These are phyloP conservation scores for Claviceps sp. DNA, from an alignment of 2,329 filamentous ascomycete genomes.

Conservation along the genomic window DNA sequence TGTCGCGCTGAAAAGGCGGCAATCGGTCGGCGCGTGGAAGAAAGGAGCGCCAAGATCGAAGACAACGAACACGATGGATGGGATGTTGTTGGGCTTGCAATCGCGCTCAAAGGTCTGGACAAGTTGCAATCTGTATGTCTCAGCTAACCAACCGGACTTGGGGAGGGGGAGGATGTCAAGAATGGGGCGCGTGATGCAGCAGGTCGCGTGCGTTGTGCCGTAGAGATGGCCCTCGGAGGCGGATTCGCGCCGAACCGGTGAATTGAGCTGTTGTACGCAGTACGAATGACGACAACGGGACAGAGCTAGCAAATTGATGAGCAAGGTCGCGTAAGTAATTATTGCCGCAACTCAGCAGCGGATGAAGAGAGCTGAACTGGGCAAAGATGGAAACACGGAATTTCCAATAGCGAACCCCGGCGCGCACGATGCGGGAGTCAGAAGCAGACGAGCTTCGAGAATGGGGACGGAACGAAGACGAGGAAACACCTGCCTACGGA, in stretches of 20 bases:
- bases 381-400: background rate
- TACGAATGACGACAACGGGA: slow-evolving; percentile 2
- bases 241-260: background rate
- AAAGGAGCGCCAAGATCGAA: too few species aligned
- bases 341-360: too few species aligned
- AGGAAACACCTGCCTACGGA: background rate
- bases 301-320: background rate
- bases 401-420: background rate
- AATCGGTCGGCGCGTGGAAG: background rate
- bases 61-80: background rate
- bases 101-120: background rate
- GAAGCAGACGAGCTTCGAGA: background rate
- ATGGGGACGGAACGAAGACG: background rate
- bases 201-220: background rate
- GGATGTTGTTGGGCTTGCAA: background rate
- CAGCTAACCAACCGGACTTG: background rate
- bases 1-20: background rate
- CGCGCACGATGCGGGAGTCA: background rate
- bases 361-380: background rate
- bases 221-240: background rate
- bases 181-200: background rate
- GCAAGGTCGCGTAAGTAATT: too few species aligned
- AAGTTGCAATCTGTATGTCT: background rate
- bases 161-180: background rate
- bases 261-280: background rate